Evolutionary conservation across 305 asterid genomes (phyloP).

Genomic region (Salvia sclarea): DNA sequence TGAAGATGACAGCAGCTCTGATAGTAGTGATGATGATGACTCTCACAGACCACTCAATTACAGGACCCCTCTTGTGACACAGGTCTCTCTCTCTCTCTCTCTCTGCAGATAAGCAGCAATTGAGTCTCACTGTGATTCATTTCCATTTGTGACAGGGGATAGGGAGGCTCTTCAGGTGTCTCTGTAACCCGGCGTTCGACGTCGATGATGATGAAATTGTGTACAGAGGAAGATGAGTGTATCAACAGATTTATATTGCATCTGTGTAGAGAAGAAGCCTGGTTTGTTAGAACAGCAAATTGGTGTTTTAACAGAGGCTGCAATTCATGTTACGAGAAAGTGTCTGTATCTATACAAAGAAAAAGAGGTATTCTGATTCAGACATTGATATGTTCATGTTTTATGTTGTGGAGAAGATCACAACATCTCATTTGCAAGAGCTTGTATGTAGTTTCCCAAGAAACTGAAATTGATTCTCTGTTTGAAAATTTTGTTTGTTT

Average conservation of each 20-base stretch:
- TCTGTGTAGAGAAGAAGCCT: neutral
- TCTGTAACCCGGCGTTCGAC: constrained; percentile 88
- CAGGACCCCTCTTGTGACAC: constrained; percentile 79
- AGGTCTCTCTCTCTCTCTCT: constrained; percentile 45
- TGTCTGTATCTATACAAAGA: neutral
- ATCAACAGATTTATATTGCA: constrained; percentile 3
- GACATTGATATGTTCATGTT: neutral
- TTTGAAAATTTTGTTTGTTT: neutral
- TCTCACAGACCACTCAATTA: constrained; percentile 62
- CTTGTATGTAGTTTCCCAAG: constrained; percentile 18
- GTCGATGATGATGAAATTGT: constrained; percentile 94
- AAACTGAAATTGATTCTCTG: constrained; percentile 12
- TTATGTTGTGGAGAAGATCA: constrained; percentile 8
- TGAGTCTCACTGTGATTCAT: neutral
- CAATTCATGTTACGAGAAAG: neutral
- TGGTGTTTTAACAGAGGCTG: neutral
- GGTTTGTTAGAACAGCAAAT: constrained; percentile 1
- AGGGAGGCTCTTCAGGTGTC: constrained; percentile 89
- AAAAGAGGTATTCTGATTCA: neutral
- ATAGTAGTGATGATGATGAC: constrained; percentile 82
- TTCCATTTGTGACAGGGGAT: constrained; percentile 58
- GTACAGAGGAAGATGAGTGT: constrained; percentile 67
- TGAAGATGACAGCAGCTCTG: constrained; percentile 67
- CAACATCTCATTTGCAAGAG: neutral
- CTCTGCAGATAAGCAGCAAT: neutral